Percentiles rank a stretch among this genome's conserved stretches.
Conservation (phyloP, 116 monocot genomes). For the Iris pallida region DNA sequence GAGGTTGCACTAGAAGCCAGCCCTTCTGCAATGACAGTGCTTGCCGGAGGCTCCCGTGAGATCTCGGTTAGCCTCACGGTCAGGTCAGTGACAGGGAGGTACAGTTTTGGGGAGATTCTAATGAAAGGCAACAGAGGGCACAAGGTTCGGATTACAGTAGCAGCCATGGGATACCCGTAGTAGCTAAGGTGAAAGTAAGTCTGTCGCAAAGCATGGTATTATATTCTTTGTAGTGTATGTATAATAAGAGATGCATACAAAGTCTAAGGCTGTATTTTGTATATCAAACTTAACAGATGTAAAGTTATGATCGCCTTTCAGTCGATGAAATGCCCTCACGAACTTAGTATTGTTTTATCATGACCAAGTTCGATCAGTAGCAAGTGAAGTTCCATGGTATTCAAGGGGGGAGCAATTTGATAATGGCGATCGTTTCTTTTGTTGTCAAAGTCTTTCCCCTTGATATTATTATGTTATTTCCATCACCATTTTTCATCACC, state of each 20-base stretch:
- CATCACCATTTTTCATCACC: too few relatives aligned
- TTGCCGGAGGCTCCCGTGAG: constrained; percentile 52
- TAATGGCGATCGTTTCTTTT: too few relatives aligned
- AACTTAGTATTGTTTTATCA: too few relatives aligned
- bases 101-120: constrained; percentile 86
- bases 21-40: constrained; percentile 73
- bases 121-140: constrained; percentile 84
- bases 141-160: constrained; percentile 81
- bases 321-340: too few relatives aligned
- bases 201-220: background rate
- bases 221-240: constrained; percentile 28
- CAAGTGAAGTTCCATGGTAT: too few relatives aligned
- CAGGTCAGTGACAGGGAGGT: constrained; percentile 62
- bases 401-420: too few relatives aligned
- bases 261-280: constrained; percentile 9
- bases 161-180: constrained; percentile 63
- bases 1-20: constrained; percentile 76
- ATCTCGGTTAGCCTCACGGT: constrained; percentile 57
- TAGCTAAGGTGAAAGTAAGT: background rate
- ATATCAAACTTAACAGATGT: background rate
- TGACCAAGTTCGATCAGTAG: too few relatives aligned
- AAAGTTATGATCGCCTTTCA: background rate
- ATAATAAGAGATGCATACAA: constrained; percentile 8
- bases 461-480: too few relatives aligned
- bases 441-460: too few relatives aligned